Evolutionary conservation across 2,329 filamentous ascomycete genomes (phyloP), one percentile per base, ranked within the genome.

Genomic region (Paecilomyces formosus): DNA sequence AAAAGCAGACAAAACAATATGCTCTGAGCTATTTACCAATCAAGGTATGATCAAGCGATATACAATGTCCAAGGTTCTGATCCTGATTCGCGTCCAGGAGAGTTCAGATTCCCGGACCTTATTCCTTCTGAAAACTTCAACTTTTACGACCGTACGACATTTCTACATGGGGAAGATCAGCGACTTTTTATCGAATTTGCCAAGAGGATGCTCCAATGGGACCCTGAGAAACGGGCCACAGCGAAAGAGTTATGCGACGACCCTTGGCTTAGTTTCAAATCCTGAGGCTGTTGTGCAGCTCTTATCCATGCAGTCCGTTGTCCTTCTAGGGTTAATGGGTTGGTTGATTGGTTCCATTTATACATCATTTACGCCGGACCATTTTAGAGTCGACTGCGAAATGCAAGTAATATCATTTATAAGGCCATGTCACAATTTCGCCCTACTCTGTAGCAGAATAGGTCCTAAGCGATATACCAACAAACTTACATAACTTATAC

Each of bases 241-340:
- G 72, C 73, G 1, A 68, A 64, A 39, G 65, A 72, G 28, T 63
- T 75, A 6, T 64, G 66, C 31, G 56, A 68, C 39, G 69, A 74
- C 63, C 67, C 68, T 6, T 71, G 68, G 64, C 59, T 71, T 12
- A 63, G n/a, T 53, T 55, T 50, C 26, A 58, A 58, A 18, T 11
- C 28, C 13, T 45, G 24, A 26, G 24, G 24, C 24, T 3, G 24
- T 26, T 26, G 24, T 6, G 6, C 24, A 3, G 6, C 24, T 26
- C 2, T 26, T 3, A 26, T 26, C 2, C 24, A 3, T 26, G 24
- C 24, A 3, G 2, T 26, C 1, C 6, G 24, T 26, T 26, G 24
- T 26, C 3, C 2, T 26, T 26, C 2, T 26, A 26, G 24, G 24
- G 24, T 3, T 3, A 6, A 6, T 26, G 3, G 24, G 1, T 26